Percentiles rank a stretch among this genome's conserved stretches.
phyloP scores from a whole-genome alignment of 352 stramenopile genomes.

The Thraustotheca clavata region DNA sequence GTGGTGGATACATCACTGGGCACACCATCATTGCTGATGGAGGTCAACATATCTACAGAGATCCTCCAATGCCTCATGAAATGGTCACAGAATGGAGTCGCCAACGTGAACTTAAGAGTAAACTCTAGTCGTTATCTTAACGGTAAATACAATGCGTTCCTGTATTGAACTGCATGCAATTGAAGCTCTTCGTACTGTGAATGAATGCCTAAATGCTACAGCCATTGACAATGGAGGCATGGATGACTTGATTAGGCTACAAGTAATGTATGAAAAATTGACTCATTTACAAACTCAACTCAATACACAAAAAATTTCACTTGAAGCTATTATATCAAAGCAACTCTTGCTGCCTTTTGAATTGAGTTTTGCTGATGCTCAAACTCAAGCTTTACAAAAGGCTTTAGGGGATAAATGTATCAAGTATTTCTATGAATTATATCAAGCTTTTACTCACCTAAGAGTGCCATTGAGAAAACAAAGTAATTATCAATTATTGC shows the following conservation, averaged over 20 bases:
- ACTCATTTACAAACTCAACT: neutral
- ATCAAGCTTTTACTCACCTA: neutral
- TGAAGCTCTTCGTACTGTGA: slow-evolving; percentile 5
- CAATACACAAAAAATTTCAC: neutral
- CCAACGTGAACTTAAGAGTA: slow-evolving; percentile 42
- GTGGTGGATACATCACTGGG: slow-evolving; percentile 71
- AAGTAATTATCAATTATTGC: neutral
- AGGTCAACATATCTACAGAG: slow-evolving; percentile 71
- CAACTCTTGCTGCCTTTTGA: neutral
- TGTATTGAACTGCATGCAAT: neutral
- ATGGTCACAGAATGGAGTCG: slow-evolving; percentile 69
- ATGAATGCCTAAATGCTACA: neutral
- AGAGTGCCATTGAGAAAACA: neutral
- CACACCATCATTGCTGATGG: slow-evolving; percentile 80
- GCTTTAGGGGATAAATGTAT: neutral
- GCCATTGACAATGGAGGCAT: neutral
- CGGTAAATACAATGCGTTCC: neutral
- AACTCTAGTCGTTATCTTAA: slow-evolving; percentile 4
- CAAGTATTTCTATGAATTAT: slow-evolving; percentile 4
- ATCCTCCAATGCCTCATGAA: slow-evolving; percentile 57
- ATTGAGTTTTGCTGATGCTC: neutral
- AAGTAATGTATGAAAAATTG: too few species aligned
- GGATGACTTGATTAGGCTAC: neutral
- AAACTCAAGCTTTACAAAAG: neutral
- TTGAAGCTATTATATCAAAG: neutral